These are phyloP conservation scores for Quercus parvula DNA, from an alignment of 306 rosid genomes.

Conservation along the genomic window DNA sequence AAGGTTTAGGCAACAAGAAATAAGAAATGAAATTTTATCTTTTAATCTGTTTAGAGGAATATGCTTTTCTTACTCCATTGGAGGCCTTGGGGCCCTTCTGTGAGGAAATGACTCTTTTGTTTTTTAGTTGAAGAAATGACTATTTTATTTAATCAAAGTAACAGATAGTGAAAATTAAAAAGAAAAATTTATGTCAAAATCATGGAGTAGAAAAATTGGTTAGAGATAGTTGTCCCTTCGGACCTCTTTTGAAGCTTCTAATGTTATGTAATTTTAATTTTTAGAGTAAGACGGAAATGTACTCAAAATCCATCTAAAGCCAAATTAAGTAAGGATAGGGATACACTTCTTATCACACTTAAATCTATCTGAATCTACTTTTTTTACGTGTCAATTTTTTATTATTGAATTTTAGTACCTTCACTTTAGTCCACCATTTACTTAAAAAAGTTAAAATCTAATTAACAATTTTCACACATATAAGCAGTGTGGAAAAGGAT, in stretches of 20 bases:
- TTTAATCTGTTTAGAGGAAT: not conserved
- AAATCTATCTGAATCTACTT: too few relatives aligned
- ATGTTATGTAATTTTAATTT: not conserved
- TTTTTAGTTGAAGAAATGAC: not conserved
- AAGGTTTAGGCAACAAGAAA: slow-evolving; percentile 2
- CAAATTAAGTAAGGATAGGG: too few relatives aligned
- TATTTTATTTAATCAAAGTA: not conserved
- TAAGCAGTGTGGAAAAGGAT: too few relatives aligned
- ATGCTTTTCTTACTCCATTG: not conserved
- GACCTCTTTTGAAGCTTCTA: not conserved
- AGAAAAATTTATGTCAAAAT: not conserved
- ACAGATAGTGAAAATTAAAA: not conserved
- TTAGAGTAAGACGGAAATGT: too few relatives aligned
- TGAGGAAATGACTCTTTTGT: not conserved
- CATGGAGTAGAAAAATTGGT: not conserved
- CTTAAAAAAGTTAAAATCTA: too few relatives aligned
- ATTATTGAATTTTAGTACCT: too few relatives aligned
- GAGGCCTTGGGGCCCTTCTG: not conserved
- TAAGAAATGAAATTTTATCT: not conserved
- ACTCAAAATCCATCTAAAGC: not conserved
- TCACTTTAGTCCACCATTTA: too few relatives aligned
- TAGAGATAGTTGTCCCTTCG: not conserved
- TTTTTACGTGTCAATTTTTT: too few relatives aligned
- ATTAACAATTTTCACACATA: too few relatives aligned
- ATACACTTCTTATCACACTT: too few relatives aligned